Evolutionary conservation across 1,139 yeast species (phyloP).

Genomic region (Hyphopichia burtonii): DNA sequence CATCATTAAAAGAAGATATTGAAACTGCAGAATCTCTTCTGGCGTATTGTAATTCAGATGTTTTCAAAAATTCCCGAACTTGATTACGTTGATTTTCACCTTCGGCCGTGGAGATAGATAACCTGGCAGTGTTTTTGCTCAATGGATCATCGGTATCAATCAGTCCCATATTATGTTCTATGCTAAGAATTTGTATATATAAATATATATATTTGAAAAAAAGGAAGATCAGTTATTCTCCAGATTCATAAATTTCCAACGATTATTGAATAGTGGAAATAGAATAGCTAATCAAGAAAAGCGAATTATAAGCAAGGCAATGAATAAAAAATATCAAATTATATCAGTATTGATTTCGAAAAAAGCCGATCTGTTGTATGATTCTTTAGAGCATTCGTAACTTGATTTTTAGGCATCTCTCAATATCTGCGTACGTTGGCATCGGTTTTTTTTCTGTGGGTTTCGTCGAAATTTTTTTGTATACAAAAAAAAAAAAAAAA

Average conservation of each 20-base stretch:
- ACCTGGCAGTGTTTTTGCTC: slow-evolving; percentile 23
- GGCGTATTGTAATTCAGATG: slow-evolving; percentile 1
- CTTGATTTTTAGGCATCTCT: background rate
- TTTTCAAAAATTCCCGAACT: slow-evolving; percentile 15
- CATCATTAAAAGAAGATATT: slow-evolving; percentile 19
- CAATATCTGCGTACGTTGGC: background rate
- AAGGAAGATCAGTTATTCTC: too few relatives aligned
- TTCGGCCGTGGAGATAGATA: slow-evolving; percentile 25
- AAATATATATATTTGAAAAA: too few relatives aligned
- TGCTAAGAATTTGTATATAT: too few relatives aligned
- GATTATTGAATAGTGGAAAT: too few relatives aligned
- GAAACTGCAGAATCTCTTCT: slow-evolving; percentile 28
- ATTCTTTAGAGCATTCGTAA: background rate
- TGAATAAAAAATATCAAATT: too few relatives aligned
- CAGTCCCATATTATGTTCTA: background rate
- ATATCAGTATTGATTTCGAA: too few relatives aligned
- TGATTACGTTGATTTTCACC: slow-evolving; percentile 17
- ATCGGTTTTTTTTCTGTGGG: slow-evolving; percentile 1
- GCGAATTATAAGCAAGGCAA: too few relatives aligned
- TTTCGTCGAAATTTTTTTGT: background rate
- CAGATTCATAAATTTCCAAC: too few relatives aligned
- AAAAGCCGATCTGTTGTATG: too few relatives aligned
- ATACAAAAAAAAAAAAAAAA: too few relatives aligned
- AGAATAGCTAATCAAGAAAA: too few relatives aligned
- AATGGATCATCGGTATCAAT: slow-evolving; percentile 18